Base-by-base conservation (phyloP, 2,329 filamentous ascomycete species). In the Sclerotinia trifoliorum region DNA sequence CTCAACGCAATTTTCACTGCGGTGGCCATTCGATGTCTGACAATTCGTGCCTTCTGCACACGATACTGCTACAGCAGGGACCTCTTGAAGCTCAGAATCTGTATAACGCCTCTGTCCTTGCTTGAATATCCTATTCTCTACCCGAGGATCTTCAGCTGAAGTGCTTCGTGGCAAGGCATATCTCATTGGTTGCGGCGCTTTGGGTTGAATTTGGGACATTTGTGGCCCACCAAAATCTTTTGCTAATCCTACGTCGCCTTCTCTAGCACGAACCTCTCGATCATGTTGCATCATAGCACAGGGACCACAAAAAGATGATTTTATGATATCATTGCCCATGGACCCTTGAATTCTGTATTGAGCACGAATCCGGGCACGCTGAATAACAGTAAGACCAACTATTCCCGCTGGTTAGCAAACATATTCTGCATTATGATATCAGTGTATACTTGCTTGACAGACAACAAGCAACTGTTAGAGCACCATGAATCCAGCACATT, bases 271-370 rank as follows among this genome's bases (percentile, higher is more conserved):
- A 5, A 83, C 75, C 71, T 83, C 82, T 46, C 80, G 75, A 73
- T 83, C 82, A 70, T 80, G 80, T 71, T 82, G 80, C 65, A 82
- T 78, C 1, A 78, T 74, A 13, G 78, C 75, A 68, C 81, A 83
- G 60, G 77, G 78, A 17, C 77, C 78, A 71, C 81, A 83, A 69
- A 79, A 82, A 35, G 76, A 78, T 1, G 76, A 74, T 29, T 75
- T 74, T 0, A 78, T 67, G 21, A 78, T 68, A 71, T 83, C 81
- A 5, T 75, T 70, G 0, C 70, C 71, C 26, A 78, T 60, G 11
- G 73, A 76, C 2, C 81, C 81, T 35, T 76, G 70, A 0, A 83
- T 75, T n/a, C 80, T 80, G 70, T 83, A 83, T 55, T 75, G 70
- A 29, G 78, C 79, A 7, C 82, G 75, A n/a, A 83, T 73, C 6